Evolutionary conservation across 768 basidiomycete species (phyloP).

Genomic region (Scleroderma citrinum): DNA sequence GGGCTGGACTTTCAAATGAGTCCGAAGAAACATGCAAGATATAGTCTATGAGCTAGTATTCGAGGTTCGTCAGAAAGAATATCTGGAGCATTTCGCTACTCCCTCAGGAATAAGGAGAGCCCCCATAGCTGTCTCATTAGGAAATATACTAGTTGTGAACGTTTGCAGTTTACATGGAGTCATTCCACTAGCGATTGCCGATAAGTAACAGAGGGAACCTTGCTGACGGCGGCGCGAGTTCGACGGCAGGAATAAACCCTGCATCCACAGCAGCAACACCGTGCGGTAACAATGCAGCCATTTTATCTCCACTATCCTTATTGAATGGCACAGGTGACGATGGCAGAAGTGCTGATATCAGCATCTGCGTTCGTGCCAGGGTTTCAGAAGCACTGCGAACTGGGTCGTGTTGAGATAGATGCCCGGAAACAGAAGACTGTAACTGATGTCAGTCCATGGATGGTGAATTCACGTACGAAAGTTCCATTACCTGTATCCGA

Average conservation of each 20-base stretch:
- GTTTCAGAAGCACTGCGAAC: conserved; percentile 35
- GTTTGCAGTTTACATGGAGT: too few relatives aligned
- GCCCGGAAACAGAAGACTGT: conserved; percentile 11
- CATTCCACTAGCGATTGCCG: conserved; percentile 31
- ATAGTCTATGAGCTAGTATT: too few relatives aligned
- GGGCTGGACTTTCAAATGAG: too few relatives aligned
- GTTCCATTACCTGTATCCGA: conserved; percentile 23
- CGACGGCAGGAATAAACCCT: conserved; percentile 52
- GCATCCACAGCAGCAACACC: conserved; percentile 50
- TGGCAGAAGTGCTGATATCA: conserved; percentile 54
- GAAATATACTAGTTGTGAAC: too few relatives aligned
- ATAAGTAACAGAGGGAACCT: conserved; percentile 73
- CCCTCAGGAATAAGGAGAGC: too few relatives aligned
- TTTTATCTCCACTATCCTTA: conserved; percentile 32
- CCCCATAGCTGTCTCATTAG: too few relatives aligned
- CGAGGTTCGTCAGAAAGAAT: too few relatives aligned
- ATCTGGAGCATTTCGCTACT: too few relatives aligned
- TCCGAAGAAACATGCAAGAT: too few relatives aligned
- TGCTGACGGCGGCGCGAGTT: conserved; percentile 63
- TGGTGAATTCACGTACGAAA: not conserved
- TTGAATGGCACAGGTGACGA: conserved; percentile 13
- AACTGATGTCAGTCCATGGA: conserved; percentile 4
- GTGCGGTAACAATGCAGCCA: conserved; percentile 42
- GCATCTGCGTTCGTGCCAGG: conserved; percentile 52
- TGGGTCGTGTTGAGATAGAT: conserved; percentile 11